Percentiles rank a stretch among this genome's conserved stretches.
These are phyloP conservation scores for Citropsis articulata DNA, from an alignment of 345 rosid genomes.

Conservation along the genomic window DNA sequence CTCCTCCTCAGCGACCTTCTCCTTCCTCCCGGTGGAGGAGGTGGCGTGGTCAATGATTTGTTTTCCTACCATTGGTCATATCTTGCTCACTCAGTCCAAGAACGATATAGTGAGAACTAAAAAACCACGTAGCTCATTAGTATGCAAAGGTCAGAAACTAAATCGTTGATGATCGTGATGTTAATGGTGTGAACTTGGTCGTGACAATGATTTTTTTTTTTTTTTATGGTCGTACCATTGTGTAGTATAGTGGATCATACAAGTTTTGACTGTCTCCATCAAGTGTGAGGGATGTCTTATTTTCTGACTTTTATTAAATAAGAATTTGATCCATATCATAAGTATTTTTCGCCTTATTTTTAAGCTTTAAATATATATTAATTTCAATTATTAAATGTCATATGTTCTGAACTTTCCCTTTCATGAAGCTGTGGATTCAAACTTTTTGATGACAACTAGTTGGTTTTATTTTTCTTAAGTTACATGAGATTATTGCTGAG, in stretches of 20 bases:
- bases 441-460: not conserved
- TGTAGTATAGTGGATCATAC: not conserved
- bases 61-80: not conserved
- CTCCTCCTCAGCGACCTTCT: slow-evolving; percentile 39
- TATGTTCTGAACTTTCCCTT: not conserved
- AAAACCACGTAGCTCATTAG: not conserved
- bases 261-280: not conserved
- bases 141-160: not conserved
- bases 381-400: not conserved
- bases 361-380: too few species aligned
- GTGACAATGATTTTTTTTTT: not conserved
- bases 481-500: too few species aligned
- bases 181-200: not conserved
- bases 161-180: not conserved
- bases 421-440: not conserved
- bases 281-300: not conserved
- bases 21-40: slow-evolving; percentile 56
- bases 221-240: not conserved
- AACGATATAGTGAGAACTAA: not conserved
- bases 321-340: not conserved
- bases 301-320: not conserved
- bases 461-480: not conserved
- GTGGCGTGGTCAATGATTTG: slow-evolving; percentile 30
- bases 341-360: not conserved
- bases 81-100: not conserved